These are phyloP conservation scores for Capsella bursapastoris DNA, from an alignment of 345 rosid species.

Conservation along the genomic window DNA sequence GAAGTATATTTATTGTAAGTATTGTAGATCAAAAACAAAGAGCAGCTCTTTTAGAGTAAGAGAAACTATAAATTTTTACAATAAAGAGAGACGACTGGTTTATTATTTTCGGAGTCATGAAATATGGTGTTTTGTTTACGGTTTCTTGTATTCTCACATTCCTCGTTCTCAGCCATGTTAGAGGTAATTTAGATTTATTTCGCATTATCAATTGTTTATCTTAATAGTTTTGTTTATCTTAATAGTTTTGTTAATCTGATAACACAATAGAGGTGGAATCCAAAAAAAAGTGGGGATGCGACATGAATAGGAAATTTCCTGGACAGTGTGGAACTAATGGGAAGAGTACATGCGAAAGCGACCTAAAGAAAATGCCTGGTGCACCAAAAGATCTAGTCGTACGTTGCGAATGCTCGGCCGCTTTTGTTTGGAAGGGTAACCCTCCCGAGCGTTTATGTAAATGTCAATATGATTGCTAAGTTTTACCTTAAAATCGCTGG, in stretches of 20 bases:
- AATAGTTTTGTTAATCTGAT: not conserved
- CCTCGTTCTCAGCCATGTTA: not conserved
- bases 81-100: not conserved
- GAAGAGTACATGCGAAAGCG: not conserved
- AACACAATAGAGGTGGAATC: slow-evolving; percentile 20
- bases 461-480: not conserved
- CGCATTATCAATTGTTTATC: not conserved
- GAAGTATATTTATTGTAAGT: not conserved
- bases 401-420: not conserved
- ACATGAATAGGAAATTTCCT: not conserved
- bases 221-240: not conserved
- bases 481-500: not conserved
- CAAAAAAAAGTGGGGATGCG: not conserved
- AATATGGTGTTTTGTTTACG: not conserved
- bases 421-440: not conserved
- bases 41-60: too few species aligned
- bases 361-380: not conserved
- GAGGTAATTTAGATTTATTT: not conserved
- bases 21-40: not conserved
- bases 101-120: not conserved
- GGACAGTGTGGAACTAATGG: not conserved
- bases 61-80: not conserved
- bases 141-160: not conserved
- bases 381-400: not conserved
- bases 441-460: not conserved